Evolutionary conservation across 768 basidiomycete genomes (phyloP).

Genomic region (Kwoniella botswanensis): DNA sequence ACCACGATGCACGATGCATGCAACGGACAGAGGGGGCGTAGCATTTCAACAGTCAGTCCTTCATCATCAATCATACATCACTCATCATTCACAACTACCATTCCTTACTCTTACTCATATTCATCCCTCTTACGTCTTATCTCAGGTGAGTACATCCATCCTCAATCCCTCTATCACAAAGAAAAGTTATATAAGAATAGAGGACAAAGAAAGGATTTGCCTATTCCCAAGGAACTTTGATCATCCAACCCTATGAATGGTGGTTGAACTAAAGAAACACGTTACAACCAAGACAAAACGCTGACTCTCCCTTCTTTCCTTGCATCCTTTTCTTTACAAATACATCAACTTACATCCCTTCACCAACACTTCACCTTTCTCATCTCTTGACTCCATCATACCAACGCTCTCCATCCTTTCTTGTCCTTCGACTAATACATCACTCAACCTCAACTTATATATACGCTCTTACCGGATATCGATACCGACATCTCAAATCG

Average conservation of each 20-base stretch:
- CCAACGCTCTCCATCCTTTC: neutral
- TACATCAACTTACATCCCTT: slow-evolving; percentile 2
- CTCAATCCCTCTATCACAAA: neutral
- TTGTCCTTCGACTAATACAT: neutral
- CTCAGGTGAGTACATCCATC: slow-evolving; percentile 1
- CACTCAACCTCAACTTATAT: slow-evolving; percentile 3
- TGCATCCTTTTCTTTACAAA: neutral
- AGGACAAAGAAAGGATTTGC: neutral
- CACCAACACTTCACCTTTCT: slow-evolving; percentile 1
- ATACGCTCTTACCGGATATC: neutral
- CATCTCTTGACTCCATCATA: neutral
- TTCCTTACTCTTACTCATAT: neutral
- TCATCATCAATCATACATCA: slow-evolving; percentile 12
- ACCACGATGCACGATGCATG: neutral
- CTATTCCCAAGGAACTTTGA: neutral
- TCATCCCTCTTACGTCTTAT: neutral
- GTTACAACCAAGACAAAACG: neutral
- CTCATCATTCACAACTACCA: neutral
- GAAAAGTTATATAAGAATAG: neutral
- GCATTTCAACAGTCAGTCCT: neutral
- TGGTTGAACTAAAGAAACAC: slow-evolving; percentile 17
- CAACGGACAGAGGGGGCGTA: slow-evolving; percentile 9
- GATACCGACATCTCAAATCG: neutral
- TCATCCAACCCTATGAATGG: neutral
- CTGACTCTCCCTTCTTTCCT: slow-evolving; percentile 8